A percentile compares a stretch with the other conserved stretches of the same genome.
Conservation (phyloP, 108 stramenopile genomes). For the Nitzschia sp. region DNA sequence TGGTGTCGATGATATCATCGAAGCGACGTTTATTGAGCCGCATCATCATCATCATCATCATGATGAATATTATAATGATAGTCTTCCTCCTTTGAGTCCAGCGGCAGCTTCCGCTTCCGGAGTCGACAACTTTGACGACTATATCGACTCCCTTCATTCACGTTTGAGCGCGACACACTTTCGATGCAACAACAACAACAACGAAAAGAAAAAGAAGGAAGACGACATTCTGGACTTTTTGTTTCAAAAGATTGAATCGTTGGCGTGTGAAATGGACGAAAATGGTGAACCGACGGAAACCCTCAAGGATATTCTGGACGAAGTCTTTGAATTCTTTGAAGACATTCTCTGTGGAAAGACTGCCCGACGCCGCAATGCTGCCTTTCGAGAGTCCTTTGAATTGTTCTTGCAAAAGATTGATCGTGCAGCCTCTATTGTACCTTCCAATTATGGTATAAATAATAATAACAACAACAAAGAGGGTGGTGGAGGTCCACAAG, state of each 20-base stretch:
- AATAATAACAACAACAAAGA: too few relatives aligned
- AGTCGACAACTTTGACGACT: background rate
- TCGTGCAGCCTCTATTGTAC: background rate
- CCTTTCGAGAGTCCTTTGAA: constrained; percentile 5
- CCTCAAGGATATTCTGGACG: constrained; percentile 10
- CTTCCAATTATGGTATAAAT: too few relatives aligned
- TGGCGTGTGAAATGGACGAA: constrained; percentile 17
- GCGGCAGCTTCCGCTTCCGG: background rate
- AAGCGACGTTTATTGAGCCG: background rate
- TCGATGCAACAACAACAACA: background rate
- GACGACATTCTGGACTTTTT: constrained; percentile 11
- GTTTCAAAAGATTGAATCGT: constrained; percentile 9
- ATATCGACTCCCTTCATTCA: background rate
- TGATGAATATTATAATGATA: background rate
- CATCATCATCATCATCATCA: background rate
- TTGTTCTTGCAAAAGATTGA: constrained; percentile 6
- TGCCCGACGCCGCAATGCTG: background rate
- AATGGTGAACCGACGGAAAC: constrained; percentile 7
- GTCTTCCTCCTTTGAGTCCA: background rate
- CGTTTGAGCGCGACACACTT: background rate
- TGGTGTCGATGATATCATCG: background rate
- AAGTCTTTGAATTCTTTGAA: constrained; percentile 9
- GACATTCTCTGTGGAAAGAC: constrained; percentile 1
- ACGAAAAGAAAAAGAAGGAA: too few relatives aligned
- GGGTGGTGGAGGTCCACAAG: too few relatives aligned